phyloP scores from a whole-genome alignment of 2,329 filamentous ascomycete genomes.

The Cordyceps farinosa region DNA sequence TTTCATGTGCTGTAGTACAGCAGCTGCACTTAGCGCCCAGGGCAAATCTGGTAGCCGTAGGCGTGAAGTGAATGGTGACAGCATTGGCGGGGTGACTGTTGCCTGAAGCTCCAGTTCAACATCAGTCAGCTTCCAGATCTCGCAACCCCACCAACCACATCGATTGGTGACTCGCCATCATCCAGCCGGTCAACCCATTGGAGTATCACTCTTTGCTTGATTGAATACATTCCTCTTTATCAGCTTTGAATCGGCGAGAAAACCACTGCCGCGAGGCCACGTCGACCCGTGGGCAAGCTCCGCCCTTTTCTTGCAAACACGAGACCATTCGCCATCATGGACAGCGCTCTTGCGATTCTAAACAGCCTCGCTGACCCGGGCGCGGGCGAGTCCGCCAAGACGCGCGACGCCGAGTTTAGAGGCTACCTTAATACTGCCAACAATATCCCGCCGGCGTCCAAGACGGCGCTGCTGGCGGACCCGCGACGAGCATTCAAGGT shows the following conservation, averaged over 20 bases:
- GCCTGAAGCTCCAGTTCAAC: constrained; percentile 9
- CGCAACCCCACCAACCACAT: constrained; percentile 11
- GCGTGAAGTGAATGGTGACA: not conserved
- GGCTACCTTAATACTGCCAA: constrained; percentile 37
- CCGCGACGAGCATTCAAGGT: constrained; percentile 42
- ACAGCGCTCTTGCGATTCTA: constrained; percentile 31
- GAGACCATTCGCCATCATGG: constrained; percentile 27
- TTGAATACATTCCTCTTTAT: not conserved
- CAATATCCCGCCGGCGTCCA: constrained; percentile 35
- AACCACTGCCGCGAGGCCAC: not conserved
- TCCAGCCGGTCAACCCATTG: not conserved
- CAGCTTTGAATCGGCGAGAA: not conserved
- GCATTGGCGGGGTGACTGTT: constrained; percentile 5
- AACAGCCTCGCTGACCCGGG: constrained; percentile 39
- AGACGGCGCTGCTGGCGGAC: constrained; percentile 31
- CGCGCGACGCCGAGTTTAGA: constrained; percentile 40
- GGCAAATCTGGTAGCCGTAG: not conserved
- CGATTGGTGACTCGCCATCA: not conserved
- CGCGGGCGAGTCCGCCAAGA: constrained; percentile 27
- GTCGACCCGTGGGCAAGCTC: constrained; percentile 1
- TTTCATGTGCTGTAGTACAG: not conserved
- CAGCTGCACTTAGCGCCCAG: not conserved
- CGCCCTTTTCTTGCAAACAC: not conserved
- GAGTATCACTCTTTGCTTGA: not conserved
- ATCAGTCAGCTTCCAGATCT: constrained; percentile 3